Conservation (phyloP, 441 rosid genomes). For the Francoa sonchifolia region DNA sequence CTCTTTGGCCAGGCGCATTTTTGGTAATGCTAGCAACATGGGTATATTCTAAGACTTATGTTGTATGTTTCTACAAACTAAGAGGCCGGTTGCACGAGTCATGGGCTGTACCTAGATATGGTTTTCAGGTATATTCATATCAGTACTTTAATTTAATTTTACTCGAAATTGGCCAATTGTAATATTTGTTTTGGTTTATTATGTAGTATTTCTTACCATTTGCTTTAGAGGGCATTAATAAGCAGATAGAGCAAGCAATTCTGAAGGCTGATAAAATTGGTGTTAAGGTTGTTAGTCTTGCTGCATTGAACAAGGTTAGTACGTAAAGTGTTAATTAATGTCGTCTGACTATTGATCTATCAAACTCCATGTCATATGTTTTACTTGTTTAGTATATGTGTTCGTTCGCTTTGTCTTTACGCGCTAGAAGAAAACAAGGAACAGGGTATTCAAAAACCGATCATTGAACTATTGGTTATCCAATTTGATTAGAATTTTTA, state of each 20-base stretch:
- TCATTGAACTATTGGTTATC: not conserved
- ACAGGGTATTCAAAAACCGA: no score
- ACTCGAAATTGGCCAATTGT: no score
- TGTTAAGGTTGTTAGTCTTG: slow-evolving; percentile 88
- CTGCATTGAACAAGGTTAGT: slow-evolving; percentile 88
- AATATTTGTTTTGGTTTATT: no score
- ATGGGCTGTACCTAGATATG: slow-evolving; percentile 79
- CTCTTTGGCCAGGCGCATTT: slow-evolving; percentile 37
- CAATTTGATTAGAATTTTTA: not conserved
- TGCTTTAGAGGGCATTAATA: slow-evolving; percentile 73
- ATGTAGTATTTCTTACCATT: slow-evolving; percentile 88
- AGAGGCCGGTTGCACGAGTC: slow-evolving; percentile 55
- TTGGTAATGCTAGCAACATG: slow-evolving; percentile 45
- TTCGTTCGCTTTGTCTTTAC: no score
- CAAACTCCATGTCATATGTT: no score
- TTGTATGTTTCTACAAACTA: slow-evolving; percentile 42
- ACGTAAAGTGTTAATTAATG: no score
- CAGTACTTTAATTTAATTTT: no score
- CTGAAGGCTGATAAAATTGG: slow-evolving; percentile 65
- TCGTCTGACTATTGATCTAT: no score
- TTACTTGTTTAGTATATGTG: not conserved
- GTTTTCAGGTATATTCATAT: slow-evolving; percentile 49
- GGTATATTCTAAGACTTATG: slow-evolving; percentile 61
- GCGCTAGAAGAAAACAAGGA: no score
- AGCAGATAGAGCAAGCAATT: slow-evolving; percentile 69